Base-by-base conservation (phyloP, 352 stramenopile genomes). In the Phytophthora fragariaefolia region DNA sequence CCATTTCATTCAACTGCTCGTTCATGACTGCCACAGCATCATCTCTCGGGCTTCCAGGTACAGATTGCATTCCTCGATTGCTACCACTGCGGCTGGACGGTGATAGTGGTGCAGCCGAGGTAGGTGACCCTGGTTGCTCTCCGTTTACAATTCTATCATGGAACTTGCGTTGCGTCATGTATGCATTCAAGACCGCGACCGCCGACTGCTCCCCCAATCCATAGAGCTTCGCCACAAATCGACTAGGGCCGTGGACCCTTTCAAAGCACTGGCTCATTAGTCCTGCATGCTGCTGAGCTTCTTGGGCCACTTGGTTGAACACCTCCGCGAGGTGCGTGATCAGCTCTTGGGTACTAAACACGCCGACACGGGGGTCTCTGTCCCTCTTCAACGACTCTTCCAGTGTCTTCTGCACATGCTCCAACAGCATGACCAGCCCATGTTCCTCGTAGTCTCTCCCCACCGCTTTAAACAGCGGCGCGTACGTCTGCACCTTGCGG, bases 1-100 rank as follows among this genome's bases (percentile, higher is more conserved):
- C 89, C 52, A 96, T 80, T 69, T 96, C 89, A 69, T 96, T 94
- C 26, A 96, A 73, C 62, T 93, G 86, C 46, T 93, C 85, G 61
- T 95, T 93, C 65, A 93, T 77, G n/a, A 73, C 66, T 0, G 84
- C 80, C 42, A 94, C 88, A 9, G 74, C 80, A 36, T 92, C 80
- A 23, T 93, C 86, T 6, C 43, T 73, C 9, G 58, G 36, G 53
- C 63, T 71, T 50, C 17, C 34, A 26, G 45, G 64, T 4, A 36
- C 30, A 18, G 53, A 55, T n/a, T 64, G 42, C 15, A 69, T 47
- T 2, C 63, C 59, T 3, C 24, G 48, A 7, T 18, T 72, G 26
- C 58, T 68, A 52, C 53, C 36, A 63, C 38, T 69, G 18, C 66
- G 42, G 45, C 60, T 67, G 8, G 55, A 67, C 22, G 66, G 61